These are phyloP conservation scores for Hypoxylon fragiforme DNA, from an alignment of 495 filamentous ascomycete species.

Conservation along the genomic window DNA sequence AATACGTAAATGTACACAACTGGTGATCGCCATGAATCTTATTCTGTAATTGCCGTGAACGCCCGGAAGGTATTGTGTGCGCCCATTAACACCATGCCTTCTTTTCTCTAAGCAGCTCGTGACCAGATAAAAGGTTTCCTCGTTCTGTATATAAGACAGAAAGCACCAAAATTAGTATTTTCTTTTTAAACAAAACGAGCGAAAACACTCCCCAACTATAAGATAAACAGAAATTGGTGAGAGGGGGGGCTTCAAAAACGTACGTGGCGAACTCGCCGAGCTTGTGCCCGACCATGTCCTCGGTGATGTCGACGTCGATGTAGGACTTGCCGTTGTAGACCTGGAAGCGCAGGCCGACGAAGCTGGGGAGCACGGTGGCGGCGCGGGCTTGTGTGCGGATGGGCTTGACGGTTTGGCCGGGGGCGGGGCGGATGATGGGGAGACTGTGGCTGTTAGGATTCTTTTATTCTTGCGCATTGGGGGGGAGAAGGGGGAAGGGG, in stretches of 20 bases:
- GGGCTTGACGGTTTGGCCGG: constrained; percentile 65
- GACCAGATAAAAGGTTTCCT: constrained; percentile 77
- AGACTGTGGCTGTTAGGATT: constrained; percentile 48
- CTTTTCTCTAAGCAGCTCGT: constrained; percentile 74
- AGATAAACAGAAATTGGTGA: neutral
- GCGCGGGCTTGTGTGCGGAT: constrained; percentile 87
- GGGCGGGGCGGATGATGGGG: constrained; percentile 62
- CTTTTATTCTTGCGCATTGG: no score
- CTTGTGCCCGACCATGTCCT: constrained; percentile 99
- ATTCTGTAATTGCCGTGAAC: constrained; percentile 5
- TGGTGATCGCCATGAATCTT: neutral
- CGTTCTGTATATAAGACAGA: constrained; percentile 60
- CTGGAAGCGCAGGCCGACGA: constrained; percentile 90
- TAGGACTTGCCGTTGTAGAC: constrained; percentile 96
- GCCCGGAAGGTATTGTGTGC: constrained; percentile 10
- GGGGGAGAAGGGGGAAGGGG: no score
- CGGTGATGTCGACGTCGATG: constrained; percentile 82
- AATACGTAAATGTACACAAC: constrained; percentile 13
- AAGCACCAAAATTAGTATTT: neutral
- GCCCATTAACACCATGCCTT: neutral
- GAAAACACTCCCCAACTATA: no score
- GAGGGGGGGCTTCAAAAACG: no score
- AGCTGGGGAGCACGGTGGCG: constrained; percentile 94
- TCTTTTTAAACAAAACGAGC: neutral
- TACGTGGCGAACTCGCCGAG: constrained; percentile 93